Conservation (phyloP, 2,329 filamentous ascomycete genomes). For the Trichoderma semiorbis region DNA sequence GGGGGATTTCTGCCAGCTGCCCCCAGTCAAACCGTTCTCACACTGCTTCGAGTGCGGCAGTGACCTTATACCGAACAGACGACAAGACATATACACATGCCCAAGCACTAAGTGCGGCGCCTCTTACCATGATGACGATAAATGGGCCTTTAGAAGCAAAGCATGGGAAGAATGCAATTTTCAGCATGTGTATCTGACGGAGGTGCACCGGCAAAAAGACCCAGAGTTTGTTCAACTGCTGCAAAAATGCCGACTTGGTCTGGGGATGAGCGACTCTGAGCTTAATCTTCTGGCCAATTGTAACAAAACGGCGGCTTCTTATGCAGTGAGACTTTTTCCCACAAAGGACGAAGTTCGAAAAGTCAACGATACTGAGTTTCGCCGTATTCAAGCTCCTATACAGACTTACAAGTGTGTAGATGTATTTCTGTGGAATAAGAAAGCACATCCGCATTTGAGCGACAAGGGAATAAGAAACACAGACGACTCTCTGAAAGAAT, state of each 20-base stretch:
- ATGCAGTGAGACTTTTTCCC: neutral
- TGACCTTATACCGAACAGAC: neutral
- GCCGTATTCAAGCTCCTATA: neutral
- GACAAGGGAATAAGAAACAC: neutral
- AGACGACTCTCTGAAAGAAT: constrained; percentile 17
- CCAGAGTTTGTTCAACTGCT: neutral
- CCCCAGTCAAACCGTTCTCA: constrained; percentile 55
- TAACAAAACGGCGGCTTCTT: neutral
- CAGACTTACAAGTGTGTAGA: neutral
- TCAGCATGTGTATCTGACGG: constrained; percentile 47
- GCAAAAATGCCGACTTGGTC: neutral
- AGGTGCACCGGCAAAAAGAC: constrained; percentile 53
- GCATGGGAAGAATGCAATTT: constrained; percentile 56
- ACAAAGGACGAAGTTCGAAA: constrained; percentile 34
- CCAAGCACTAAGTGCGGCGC: neutral
- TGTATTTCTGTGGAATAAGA: neutral
- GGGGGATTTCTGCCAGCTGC: constrained; percentile 56
- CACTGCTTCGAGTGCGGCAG: constrained; percentile 24
- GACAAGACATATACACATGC: constrained; percentile 19
- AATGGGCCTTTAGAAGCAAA: constrained; percentile 58
- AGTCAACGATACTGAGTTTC: neutral
- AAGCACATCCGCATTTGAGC: neutral
- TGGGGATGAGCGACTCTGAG: neutral
- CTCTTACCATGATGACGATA: constrained; percentile 41
- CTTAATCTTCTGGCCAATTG: neutral